Evolutionary conservation across 78 protist genomes (phyloP), one percentile per base, ranked within the genome.

Genomic region (Dictyostelium intermedium): DNA sequence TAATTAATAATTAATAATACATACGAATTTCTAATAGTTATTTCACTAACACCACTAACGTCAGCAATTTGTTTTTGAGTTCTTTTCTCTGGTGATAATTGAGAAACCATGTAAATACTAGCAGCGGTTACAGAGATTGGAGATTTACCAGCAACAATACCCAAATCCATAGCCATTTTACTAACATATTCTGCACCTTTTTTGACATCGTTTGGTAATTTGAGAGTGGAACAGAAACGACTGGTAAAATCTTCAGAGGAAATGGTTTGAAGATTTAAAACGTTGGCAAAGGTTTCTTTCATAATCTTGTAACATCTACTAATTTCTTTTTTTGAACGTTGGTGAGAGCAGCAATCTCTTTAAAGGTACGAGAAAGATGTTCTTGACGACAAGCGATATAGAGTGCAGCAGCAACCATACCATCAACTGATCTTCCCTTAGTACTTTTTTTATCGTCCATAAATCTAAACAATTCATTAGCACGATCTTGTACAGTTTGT

Each of bases 101-200:
- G 94, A 6, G 84, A 70, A 5, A 89, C 94, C 87, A 89, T 63
- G 61, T 89, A 89, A 23, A 89, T 89, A 9, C 50, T 11, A 4
- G 94, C 94, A 25, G 94, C 94, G 20, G 94, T 81, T 11, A 89
- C 94, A 80, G 94, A 89, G 76, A 89, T 78, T 69, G 94, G 94
- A 11, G 77, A 61, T 39, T 89, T 89, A 81, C 94, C 94, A 23
- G 94, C 85, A 35, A 89, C 94, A 20, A 89, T 89, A 18, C 94
- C 94, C 85, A 89, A 10, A 37, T 89, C 94, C 53, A 56, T 74
- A 0, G 94, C 94, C 35, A 85, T 70, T 66, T 83, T 83, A 20
- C 86, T 79, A 13, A 89, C 94, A 25, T 80, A 73, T 35, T 89
- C 94, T 32, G 94, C 86, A 6, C 82, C 81, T 18, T 70, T 80